Conservation (phyloP, 176 grass and related monocot genomes). For the Eleusine indica region DNA sequence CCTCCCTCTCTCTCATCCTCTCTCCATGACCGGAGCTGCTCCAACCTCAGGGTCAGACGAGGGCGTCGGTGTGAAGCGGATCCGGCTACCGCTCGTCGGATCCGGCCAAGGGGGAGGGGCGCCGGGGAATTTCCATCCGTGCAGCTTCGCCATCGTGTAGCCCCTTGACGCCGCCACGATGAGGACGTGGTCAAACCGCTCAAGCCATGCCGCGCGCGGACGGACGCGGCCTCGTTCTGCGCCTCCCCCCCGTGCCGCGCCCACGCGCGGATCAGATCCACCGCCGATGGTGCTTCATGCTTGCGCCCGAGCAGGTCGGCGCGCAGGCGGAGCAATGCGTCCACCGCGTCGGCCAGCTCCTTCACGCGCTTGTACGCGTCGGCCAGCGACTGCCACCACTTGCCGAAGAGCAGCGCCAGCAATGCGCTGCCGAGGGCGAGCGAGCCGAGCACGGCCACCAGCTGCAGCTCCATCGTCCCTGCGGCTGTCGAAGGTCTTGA, state of each 20-base stretch:
- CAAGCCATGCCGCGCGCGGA: conserved; percentile 47
- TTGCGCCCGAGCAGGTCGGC: conserved; percentile 39
- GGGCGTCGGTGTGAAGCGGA: no score
- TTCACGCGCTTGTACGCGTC: conserved; percentile 45
- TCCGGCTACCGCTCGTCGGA: no score
- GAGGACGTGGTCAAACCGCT: conserved; percentile 53
- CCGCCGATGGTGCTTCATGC: neutral
- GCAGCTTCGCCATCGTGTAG: conserved; percentile 52
- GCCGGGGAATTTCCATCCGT: neutral
- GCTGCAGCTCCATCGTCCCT: conserved; percentile 48
- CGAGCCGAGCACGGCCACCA: conserved; percentile 42
- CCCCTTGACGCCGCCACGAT: conserved; percentile 53
- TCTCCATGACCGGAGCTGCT: no score
- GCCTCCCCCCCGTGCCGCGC: conserved; percentile 51
- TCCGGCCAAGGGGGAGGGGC: no score
- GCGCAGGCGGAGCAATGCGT: conserved; percentile 42
- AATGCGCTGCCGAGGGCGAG: conserved; percentile 55
- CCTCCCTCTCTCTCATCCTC: no score
- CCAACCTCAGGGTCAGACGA: no score
- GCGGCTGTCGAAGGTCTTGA: no score
- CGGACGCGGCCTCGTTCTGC: conserved; percentile 50
- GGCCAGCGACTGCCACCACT: conserved; percentile 66
- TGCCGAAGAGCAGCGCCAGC: conserved; percentile 53
- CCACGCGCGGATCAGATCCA: conserved; percentile 53
- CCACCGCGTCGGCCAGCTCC: conserved; percentile 49